Evolutionary conservation across 176 grass and related monocot genomes (phyloP).

Genomic region (Musa schizocarpa): DNA sequence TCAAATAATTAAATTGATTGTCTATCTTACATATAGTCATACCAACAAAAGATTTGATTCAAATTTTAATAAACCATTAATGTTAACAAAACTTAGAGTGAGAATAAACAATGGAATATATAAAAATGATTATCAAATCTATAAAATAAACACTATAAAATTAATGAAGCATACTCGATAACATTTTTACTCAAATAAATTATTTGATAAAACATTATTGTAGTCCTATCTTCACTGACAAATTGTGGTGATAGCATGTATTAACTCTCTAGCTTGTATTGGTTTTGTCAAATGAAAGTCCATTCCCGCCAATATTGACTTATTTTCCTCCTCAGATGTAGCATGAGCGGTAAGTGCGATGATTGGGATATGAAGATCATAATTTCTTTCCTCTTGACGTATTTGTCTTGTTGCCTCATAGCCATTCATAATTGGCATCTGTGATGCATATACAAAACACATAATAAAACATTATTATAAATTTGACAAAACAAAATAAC

Average conservation of each 20-base stretch:
- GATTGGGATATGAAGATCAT: conserved; percentile 38
- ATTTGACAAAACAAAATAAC: too few relatives aligned
- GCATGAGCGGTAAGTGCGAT: conserved; percentile 54
- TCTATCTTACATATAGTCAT: too few relatives aligned
- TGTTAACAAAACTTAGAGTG: too few relatives aligned
- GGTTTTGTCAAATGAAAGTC: conserved; percentile 57
- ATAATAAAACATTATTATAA: background rate
- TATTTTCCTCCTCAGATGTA: conserved; percentile 28
- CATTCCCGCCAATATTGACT: conserved; percentile 37
- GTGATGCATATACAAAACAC: background rate
- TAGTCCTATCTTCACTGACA: background rate
- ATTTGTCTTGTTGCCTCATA: conserved; percentile 64
- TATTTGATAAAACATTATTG: background rate
- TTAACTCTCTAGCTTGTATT: conserved; percentile 19
- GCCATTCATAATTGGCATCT: conserved; percentile 80
- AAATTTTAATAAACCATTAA: too few relatives aligned
- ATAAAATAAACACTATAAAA: too few relatives aligned
- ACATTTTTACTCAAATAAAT: too few relatives aligned
- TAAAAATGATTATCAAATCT: too few relatives aligned
- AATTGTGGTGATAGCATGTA: conserved; percentile 21
- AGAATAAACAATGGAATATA: too few relatives aligned
- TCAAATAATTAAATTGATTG: too few relatives aligned
- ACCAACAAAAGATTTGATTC: too few relatives aligned
- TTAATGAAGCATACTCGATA: too few relatives aligned
- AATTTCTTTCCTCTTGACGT: conserved; percentile 45